Conservation (phyloP, 805 yeast genomes). For the Grigorovia yakushimaensis region DNA sequence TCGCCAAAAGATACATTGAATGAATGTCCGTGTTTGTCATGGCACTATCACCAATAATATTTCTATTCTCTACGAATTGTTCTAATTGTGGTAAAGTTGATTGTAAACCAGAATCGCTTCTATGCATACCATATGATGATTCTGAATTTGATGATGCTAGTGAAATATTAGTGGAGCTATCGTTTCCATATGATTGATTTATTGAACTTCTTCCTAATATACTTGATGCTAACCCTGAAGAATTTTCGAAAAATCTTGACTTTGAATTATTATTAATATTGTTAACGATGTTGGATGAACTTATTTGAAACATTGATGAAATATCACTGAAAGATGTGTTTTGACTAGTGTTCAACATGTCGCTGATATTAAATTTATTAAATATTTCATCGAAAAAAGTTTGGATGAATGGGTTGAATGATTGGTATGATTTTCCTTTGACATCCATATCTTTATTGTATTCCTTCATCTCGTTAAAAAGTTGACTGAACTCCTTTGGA, state of each 20-base stretch:
- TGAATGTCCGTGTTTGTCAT: slow-evolving; percentile 1
- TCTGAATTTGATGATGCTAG: neutral
- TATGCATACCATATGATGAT: neutral
- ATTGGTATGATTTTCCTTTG: slow-evolving; percentile 1
- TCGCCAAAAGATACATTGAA: slow-evolving; percentile 1
- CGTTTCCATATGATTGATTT: neutral
- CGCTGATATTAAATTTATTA: slow-evolving; percentile 16
- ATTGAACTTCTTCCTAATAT: neutral
- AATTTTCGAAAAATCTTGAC: slow-evolving; percentile 1
- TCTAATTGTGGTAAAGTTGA: slow-evolving; percentile 2
- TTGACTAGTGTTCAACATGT: slow-evolving; percentile 9
- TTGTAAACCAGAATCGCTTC: neutral
- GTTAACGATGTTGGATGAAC: neutral
- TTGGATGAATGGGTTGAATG: slow-evolving; percentile 4
- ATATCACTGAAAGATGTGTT: neutral
- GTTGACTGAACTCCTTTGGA: slow-evolving; percentile 35
- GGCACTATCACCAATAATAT: neutral
- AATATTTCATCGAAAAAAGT: slow-evolving; percentile 20
- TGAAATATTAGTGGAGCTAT: slow-evolving; percentile 2
- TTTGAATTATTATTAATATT: neutral
- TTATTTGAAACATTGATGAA: neutral
- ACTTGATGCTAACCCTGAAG: neutral
- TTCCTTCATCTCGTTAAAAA: slow-evolving; percentile 5
- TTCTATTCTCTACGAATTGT: slow-evolving; percentile 1
- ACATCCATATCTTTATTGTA: neutral